Base-by-base conservation (phyloP, 495 filamentous ascomycete genomes). In the Tuber borchii region DNA sequence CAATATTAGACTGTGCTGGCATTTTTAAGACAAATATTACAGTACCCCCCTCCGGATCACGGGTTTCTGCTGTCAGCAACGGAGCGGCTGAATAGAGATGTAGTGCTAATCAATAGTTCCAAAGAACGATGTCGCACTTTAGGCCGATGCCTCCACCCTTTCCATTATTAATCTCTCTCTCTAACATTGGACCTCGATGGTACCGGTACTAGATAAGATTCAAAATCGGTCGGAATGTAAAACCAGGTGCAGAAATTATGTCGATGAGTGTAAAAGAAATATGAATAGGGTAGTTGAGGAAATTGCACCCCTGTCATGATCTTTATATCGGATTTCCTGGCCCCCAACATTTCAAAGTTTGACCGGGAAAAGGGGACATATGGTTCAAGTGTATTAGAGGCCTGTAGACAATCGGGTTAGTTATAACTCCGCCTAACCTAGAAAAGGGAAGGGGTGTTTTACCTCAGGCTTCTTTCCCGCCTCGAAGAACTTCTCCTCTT, bases 401-500 rank as follows among this genome's bases (percentile, higher is more conserved):
- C 14, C 0, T 65, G 69, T 78, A 39, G 70, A 46, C 68, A 69
- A 65, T 14, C 5, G 44, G 16, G 76, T 80, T 40, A 80, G 75
- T 70, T 31, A 71, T 22, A 39, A 5, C 12, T 12, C 51, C 12
- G 2, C 26, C 72, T 26, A 44, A 17, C 48, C 71, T 73, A 14
- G 56, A 34, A n/a, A n/a, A 5, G 17, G 34, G 2, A 43, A 26
- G 43, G 73, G 70, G 78, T 88, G 92, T 81, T 34, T 65, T 88
- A 98, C 95, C 93, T 97, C 88, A 83, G 91, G 87, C 89, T 95
- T 96, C 90, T 97, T 93, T 84, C 93, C 94, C 88, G 97, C 93
- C 88, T 94, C 92, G 90, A 97, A 98, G 90, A 99, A 98, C 84
- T 96, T 93, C 87, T 97, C 95, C 86, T 93, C 91, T 85, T 91